These are phyloP conservation scores for Starmera stellimalicola DNA, from an alignment of 1,139 yeast genomes.

Conservation along the genomic window DNA sequence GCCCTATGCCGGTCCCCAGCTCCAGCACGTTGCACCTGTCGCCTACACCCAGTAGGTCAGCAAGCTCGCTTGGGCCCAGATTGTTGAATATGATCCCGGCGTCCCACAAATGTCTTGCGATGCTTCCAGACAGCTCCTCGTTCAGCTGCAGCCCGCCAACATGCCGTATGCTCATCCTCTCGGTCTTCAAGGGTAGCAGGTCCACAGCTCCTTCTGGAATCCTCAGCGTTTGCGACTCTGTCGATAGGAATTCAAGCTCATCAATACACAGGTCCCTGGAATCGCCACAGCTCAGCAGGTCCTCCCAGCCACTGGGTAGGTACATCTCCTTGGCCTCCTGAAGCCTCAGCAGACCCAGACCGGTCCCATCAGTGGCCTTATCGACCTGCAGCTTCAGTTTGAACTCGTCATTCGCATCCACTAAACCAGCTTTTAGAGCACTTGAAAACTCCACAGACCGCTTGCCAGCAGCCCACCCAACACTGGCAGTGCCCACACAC, in stretches of 20 bases:
- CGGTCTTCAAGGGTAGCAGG: constrained; percentile 11
- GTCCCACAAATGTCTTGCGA: constrained; percentile 23
- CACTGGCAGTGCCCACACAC: neutral
- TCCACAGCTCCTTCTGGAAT: constrained; percentile 7
- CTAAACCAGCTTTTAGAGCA: constrained; percentile 1
- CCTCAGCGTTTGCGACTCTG: constrained; percentile 10
- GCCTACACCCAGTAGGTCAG: neutral
- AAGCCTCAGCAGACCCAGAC: neutral
- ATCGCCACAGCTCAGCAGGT: neutral
- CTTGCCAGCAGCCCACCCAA: constrained; percentile 14
- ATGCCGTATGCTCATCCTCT: constrained; percentile 10
- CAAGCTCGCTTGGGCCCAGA: constrained; percentile 1
- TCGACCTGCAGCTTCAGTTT: neutral
- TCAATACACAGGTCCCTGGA: constrained; percentile 1
- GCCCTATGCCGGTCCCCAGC: constrained; percentile 22
- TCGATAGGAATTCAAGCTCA: constrained; percentile 8
- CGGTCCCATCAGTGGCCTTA: neutral
- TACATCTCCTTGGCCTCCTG: neutral
- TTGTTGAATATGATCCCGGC: constrained; percentile 17
- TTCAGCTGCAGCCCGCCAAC: constrained; percentile 5
- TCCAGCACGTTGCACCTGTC: constrained; percentile 14
- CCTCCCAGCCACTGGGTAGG: neutral
- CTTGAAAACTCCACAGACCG: constrained; percentile 11
- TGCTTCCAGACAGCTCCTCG: constrained; percentile 20
- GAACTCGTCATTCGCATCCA: constrained; percentile 3